Evolutionary conservation across 306 rosid genomes (phyloP).

Genomic region (Alnus glutinosa): DNA sequence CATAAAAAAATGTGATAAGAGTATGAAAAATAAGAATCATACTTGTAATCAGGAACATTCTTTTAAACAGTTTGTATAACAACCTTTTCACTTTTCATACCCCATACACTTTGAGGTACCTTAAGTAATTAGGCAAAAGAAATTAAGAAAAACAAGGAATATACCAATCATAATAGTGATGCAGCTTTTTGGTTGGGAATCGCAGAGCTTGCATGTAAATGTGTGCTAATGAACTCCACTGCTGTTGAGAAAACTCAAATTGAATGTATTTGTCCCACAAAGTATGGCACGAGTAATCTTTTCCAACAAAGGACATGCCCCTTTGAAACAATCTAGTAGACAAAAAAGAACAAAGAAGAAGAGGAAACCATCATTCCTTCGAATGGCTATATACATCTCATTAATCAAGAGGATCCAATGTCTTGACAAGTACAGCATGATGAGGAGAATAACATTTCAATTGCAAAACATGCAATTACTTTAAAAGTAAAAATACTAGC

Average conservation of each 20-base stretch:
- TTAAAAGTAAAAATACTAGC: background rate
- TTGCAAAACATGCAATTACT: background rate
- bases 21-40: no score
- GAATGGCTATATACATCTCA: background rate
- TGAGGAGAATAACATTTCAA: background rate
- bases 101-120: background rate
- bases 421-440: slow-evolving; percentile 6
- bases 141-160: slow-evolving; percentile 19
- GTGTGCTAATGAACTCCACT: slow-evolving; percentile 71
- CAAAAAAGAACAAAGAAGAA: no score
- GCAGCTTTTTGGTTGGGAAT: slow-evolving; percentile 83
- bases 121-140: background rate
- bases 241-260: slow-evolving; percentile 79
- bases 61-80: background rate
- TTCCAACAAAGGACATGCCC: slow-evolving; percentile 81
- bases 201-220: slow-evolving; percentile 74
- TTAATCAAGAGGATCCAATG: slow-evolving; percentile 23
- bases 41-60: background rate
- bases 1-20: no score
- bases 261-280: slow-evolving; percentile 89
- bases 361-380: slow-evolving; percentile 29
- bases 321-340: slow-evolving; percentile 65
- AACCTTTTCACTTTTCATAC: background rate
- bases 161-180: slow-evolving; percentile 69
- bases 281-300: slow-evolving; percentile 71